Conservation (phyloP, 495 filamentous ascomycete species). For the Stereocaulon alpinum region DNA sequence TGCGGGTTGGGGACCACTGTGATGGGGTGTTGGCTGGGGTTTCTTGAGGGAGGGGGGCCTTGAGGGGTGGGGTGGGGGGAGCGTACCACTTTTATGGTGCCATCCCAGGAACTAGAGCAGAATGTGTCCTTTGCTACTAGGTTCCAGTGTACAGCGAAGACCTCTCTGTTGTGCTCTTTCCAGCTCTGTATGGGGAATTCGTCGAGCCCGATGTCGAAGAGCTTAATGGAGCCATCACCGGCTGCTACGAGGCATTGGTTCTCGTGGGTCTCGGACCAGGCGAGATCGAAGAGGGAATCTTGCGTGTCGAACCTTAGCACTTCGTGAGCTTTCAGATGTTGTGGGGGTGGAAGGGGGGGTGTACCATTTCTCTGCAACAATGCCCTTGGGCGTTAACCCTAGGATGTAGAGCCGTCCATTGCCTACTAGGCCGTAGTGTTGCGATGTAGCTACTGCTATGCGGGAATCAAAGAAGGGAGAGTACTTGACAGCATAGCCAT, state of each 20-base stretch:
- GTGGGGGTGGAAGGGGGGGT: not conserved
- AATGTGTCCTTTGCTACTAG: conserved; percentile 83
- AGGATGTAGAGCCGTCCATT: conserved; percentile 85
- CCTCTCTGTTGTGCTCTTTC: conserved; percentile 84
- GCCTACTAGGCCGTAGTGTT: conserved; percentile 93
- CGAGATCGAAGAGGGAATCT: conserved; percentile 85
- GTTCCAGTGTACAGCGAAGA: conserved; percentile 88
- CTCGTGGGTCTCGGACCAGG: conserved; percentile 92
- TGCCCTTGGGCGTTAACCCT: conserved; percentile 67
- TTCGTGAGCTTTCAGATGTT: conserved; percentile 4
- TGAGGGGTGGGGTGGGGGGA: not conserved
- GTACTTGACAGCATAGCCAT: conserved; percentile 92
- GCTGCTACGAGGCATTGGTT: conserved; percentile 79
- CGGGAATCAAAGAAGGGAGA: conserved; percentile 95
- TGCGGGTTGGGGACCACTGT: conserved; percentile 67
- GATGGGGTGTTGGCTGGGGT: conserved; percentile 6
- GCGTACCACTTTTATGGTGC: conserved; percentile 71
- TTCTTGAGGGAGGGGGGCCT: not conserved
- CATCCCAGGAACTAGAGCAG: conserved; percentile 85
- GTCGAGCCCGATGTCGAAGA: conserved; percentile 71
- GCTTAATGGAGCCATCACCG: conserved; percentile 88
- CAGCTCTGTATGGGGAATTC: conserved; percentile 79
- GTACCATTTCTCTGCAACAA: conserved; percentile 68
- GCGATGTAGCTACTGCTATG: conserved; percentile 72
- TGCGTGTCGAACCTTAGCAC: conserved; percentile 76